Percentiles rank a stretch among this genome's conserved stretches.
These are phyloP conservation scores for Pythium aphanidermatum DNA, from an alignment of 352 stramenopile genomes.

Conservation along the genomic window DNA sequence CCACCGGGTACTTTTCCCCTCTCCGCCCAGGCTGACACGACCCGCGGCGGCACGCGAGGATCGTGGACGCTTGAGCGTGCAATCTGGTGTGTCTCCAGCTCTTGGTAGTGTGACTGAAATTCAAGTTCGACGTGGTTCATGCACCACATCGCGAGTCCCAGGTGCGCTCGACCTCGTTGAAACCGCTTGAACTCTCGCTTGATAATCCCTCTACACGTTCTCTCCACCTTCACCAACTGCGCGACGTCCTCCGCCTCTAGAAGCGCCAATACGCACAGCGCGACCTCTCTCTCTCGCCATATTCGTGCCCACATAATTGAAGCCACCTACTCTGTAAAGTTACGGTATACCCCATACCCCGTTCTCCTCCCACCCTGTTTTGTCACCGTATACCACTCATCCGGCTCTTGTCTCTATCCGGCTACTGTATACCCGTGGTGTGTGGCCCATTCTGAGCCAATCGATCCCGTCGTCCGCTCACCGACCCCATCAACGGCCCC, in stretches of 20 bases:
- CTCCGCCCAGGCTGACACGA: conserved; percentile 52
- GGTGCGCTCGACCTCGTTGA: conserved; percentile 11
- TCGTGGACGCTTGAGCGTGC: conserved; percentile 30
- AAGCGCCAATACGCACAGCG: conserved; percentile 25
- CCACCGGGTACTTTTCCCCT: conserved; percentile 31
- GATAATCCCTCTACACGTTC: conserved; percentile 15
- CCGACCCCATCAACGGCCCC: too few relatives aligned
- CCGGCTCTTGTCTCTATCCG: conserved; percentile 11
- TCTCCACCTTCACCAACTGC: conserved; percentile 19
- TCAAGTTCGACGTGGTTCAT: conserved; percentile 24
- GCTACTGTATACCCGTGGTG: conserved; percentile 14
- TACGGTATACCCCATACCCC: not conserved
- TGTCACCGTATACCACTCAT: too few relatives aligned
- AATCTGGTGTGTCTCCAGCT: conserved; percentile 42
- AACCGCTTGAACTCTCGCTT: conserved; percentile 18
- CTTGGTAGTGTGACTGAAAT: conserved; percentile 46
- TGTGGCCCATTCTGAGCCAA: conserved; percentile 14
- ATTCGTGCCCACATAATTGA: not conserved
- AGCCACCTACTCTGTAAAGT: too few relatives aligned
- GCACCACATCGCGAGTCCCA: conserved; percentile 36
- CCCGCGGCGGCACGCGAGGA: conserved; percentile 43
- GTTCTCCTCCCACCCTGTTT: conserved; percentile 18
- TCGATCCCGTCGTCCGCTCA: too few relatives aligned
- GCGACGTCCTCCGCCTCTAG: conserved; percentile 21
- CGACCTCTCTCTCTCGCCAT: conserved; percentile 11